Evolutionary conservation across 2,329 filamentous ascomycete genomes (phyloP).

Genomic region (Tolypocladium paradoxum): DNA sequence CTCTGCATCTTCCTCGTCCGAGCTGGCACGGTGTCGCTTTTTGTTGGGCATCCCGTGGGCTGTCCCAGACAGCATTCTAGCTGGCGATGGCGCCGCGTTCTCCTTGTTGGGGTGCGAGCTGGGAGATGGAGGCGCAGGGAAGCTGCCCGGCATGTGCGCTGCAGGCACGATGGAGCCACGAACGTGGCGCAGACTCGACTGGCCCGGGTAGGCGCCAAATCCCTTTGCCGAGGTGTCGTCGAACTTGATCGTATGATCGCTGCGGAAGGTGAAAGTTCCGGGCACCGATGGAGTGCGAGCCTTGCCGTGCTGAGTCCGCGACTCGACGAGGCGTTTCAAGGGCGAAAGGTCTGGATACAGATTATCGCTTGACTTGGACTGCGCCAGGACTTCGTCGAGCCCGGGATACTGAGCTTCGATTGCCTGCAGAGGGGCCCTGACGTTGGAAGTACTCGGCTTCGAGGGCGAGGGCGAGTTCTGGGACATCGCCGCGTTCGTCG

Average conservation of each 20-base stretch:
- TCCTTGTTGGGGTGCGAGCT: constrained; percentile 40
- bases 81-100: constrained; percentile 32
- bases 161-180: constrained; percentile 36
- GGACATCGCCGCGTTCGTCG: constrained; percentile 35
- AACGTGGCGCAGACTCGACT: constrained; percentile 50
- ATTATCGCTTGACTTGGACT: constrained; percentile 22
- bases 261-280: constrained; percentile 54
- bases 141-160: constrained; percentile 43
- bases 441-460: constrained; percentile 36
- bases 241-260: constrained; percentile 53
- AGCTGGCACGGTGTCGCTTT: constrained; percentile 49
- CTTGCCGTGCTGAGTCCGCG: constrained; percentile 13
- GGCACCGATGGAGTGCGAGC: constrained; percentile 30
- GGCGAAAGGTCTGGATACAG: constrained; percentile 44
- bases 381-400: constrained; percentile 15
- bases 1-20: constrained; percentile 45
- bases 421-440: constrained; percentile 19
- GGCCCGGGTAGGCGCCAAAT: constrained; percentile 48
- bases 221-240: constrained; percentile 33
- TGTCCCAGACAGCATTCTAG: constrained; percentile 31
- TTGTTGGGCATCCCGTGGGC: constrained; percentile 55
- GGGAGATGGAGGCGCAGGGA: constrained; percentile 27
- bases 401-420: constrained; percentile 18
- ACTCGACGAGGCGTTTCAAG: constrained; percentile 20
- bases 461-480: constrained; percentile 47